Evolutionary conservation across 108 stramenopile species (phyloP).

Genomic region (Conticribra guillardii): DNA sequence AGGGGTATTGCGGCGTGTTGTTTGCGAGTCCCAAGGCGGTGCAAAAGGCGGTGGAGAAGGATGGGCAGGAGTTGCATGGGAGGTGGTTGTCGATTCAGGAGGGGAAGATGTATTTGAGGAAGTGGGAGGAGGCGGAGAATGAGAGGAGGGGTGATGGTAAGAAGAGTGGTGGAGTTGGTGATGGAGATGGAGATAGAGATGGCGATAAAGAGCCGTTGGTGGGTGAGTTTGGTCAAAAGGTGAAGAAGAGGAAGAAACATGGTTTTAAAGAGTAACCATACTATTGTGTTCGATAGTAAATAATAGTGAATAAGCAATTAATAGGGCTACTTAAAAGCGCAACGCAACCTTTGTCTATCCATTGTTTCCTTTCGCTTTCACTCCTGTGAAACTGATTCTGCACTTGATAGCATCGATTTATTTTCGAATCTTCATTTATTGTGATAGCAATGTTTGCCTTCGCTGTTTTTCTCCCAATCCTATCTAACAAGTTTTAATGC

Average conservation of each 20-base stretch:
- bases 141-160: conserved; percentile 5
- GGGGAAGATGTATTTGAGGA: conserved; percentile 71
- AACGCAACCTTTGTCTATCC: no score
- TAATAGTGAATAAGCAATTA: no score
- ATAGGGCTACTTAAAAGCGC: no score
- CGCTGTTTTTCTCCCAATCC: no score
- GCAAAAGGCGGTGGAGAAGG: conserved; percentile 55
- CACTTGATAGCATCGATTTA: no score
- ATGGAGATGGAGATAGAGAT: not conserved
- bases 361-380: no score
- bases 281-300: no score
- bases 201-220: conserved; percentile 17
- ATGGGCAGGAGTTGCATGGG: conserved; percentile 65
- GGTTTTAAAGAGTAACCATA: conserved; percentile 44
- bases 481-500: no score
- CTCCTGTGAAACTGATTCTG: no score
- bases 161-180: not conserved
- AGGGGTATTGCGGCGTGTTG: conserved; percentile 80
- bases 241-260: conserved; percentile 56
- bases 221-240: conserved; percentile 56
- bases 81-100: conserved; percentile 72
- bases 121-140: conserved; percentile 58
- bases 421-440: no score
- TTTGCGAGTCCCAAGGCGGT: conserved; percentile 78
- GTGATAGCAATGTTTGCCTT: no score